Conservation (phyloP, 2,329 filamentous ascomycete genomes). For the Mariannaea sp. region DNA sequence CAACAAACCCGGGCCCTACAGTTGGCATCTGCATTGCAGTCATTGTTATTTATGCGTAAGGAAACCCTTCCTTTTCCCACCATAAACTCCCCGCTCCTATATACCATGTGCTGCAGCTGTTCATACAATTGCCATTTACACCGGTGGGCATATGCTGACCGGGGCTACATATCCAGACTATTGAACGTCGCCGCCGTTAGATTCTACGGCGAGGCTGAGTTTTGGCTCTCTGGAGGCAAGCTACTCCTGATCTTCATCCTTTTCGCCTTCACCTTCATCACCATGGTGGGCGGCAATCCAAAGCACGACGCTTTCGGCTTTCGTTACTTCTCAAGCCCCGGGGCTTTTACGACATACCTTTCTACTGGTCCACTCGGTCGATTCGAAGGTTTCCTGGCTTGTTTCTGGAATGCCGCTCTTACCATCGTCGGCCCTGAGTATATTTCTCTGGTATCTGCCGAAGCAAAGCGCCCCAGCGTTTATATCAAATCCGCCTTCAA, state of each 20-base stretch:
- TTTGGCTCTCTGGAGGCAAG: slow-evolving; percentile 4
- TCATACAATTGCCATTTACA: neutral
- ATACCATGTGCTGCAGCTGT: neutral
- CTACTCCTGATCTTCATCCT: neutral
- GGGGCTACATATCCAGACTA: no score
- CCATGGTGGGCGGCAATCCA: slow-evolving; percentile 2
- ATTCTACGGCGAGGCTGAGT: neutral
- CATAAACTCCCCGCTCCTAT: no score
- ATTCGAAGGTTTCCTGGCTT: neutral
- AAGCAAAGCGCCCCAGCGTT: neutral
- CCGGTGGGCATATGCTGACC: no score
- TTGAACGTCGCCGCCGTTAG: neutral
- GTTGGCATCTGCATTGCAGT: no score
- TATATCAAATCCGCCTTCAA: neutral
- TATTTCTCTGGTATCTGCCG: neutral
- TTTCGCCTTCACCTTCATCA: neutral
- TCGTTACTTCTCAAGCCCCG: neutral
- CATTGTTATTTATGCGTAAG: no score
- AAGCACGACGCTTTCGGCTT: neutral
- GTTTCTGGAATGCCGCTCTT: neutral
- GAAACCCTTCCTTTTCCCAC: no score
- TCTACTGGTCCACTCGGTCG: neutral
- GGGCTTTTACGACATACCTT: neutral
- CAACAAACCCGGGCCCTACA: no score
- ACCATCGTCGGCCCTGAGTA: neutral